Evolutionary conservation across 2,329 filamentous ascomycete genomes (phyloP).

Genomic region (Blumeria hordei): DNA sequence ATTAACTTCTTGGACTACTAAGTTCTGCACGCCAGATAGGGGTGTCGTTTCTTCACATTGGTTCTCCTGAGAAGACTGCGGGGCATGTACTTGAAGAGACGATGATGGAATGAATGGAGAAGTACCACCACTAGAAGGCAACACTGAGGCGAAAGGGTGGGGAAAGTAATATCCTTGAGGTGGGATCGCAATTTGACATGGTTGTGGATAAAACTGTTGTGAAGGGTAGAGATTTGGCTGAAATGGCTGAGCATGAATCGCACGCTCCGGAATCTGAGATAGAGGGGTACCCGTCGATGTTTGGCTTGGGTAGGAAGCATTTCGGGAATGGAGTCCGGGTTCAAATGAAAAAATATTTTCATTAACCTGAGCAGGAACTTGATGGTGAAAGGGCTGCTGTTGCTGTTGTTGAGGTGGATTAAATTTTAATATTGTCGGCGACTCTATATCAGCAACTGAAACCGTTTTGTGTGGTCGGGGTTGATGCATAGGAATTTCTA

Average conservation of each 20-base stretch:
- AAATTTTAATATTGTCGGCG: constrained; percentile 33
- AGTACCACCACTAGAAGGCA: constrained; percentile 18
- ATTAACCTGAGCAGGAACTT: constrained; percentile 56
- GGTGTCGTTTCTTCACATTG: constrained; percentile 14
- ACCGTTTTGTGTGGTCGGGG: constrained; percentile 86
- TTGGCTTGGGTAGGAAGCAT: constrained; percentile 46
- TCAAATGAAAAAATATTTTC: constrained; percentile 29
- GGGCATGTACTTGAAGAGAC: constrained; percentile 11
- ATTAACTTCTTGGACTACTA: constrained; percentile 68
- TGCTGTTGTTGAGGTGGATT: constrained; percentile 33
- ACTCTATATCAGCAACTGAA: constrained; percentile 80
- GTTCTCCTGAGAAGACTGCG: constrained; percentile 9
- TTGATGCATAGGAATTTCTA: constrained; percentile 58
- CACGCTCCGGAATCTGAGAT: constrained; percentile 78
- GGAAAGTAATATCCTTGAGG: constrained; percentile 48
- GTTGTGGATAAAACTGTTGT: constrained; percentile 29
- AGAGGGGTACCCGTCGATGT: constrained; percentile 55
- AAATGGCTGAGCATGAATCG: constrained; percentile 75
- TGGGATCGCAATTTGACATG: constrained; percentile 29
- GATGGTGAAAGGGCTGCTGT: constrained; percentile 81
- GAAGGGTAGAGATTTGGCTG: constrained; percentile 43
- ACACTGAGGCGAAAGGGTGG: constrained; percentile 21
- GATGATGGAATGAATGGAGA: constrained; percentile 9
- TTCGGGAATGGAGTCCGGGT: constrained; percentile 32
- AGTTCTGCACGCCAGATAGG: constrained; percentile 30